Evolutionary conservation across 352 stramenopile genomes (phyloP), one percentile per base, ranked within the genome.

Genomic region (Bremia lactucae): DNA sequence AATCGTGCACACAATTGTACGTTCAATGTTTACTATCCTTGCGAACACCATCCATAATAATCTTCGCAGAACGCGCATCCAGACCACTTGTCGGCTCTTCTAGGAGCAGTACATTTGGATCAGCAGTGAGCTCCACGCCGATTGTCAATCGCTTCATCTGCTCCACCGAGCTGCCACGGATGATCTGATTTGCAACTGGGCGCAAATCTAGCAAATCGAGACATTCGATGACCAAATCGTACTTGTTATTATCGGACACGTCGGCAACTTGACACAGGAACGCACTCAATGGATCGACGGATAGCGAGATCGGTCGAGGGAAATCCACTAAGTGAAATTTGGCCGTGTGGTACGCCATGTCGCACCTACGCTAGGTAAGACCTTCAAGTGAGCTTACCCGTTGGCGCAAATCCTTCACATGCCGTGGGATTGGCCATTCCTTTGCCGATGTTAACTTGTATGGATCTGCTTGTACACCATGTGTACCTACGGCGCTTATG

Each of bases 301-400:
- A 73, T 75, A 13, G 59, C 61, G 2, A 78, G 35, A 25, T 75
- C 56, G 1, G 60, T 72, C 0, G 63, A 81, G 0, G 58, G 46
- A 46, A 88, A 62, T 26, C 36, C 36, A 21, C 31, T 42, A 2
- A 42, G 36, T 6, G 31, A 15, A 7, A 42, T 42, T 16, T 42
- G 36, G 13, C 36, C 36, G n/a, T n/a, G n/a, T n/a, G n/a, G n/a
- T n/a, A n/a, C n/a, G n/a, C n/a, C n/a, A n/a, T n/a, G n/a, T n/a
- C n/a, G n/a, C n/a, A n/a, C n/a, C n/a, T n/a, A n/a, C n/a, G n/a
- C n/a, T n/a, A n/a, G n/a, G n/a, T n/a, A n/a, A n/a, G n/a, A n/a
- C n/a, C n/a, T n/a, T n/a, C n/a, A n/a, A n/a, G n/a, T n/a, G n/a
- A n/a, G n/a, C n/a, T n/a, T n/a, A n/a, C n/a, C n/a, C n/a, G n/a